Evolutionary conservation across 495 filamentous ascomycete genomes (phyloP).

Genomic region (Tuber umbilicatum): DNA sequence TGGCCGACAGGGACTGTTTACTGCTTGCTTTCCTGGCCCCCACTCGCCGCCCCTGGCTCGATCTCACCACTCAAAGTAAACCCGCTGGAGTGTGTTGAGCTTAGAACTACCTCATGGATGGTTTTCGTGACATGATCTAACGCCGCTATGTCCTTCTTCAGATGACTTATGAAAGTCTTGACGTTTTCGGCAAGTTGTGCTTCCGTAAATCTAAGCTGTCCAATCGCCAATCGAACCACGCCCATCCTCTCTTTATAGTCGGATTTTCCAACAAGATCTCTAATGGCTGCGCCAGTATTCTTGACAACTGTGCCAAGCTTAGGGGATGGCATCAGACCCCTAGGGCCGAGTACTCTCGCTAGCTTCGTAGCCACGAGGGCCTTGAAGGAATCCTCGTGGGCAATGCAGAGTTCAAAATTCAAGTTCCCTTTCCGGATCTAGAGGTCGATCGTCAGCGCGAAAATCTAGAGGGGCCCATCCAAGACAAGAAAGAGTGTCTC

Average conservation of each 20-base stretch:
- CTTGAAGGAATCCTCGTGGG: conserved; percentile 66
- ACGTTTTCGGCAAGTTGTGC: conserved; percentile 80
- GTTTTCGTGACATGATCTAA: conserved; percentile 68
- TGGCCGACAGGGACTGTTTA: not conserved
- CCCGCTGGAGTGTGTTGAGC: conserved; percentile 76
- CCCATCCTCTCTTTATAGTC: conserved; percentile 81
- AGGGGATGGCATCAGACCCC: conserved; percentile 80
- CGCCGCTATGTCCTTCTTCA: conserved; percentile 68
- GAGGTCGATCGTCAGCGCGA: conserved; percentile 8
- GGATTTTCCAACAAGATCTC: conserved; percentile 71
- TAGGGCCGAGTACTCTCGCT: conserved; percentile 76
- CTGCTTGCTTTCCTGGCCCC: not conserved
- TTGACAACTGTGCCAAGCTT: conserved; percentile 84
- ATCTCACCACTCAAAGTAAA: conserved; percentile 79
- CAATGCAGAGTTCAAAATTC: conserved; percentile 82
- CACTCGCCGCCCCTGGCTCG: conserved; percentile 13
- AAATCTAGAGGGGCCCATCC: not conserved
- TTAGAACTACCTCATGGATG: conserved; percentile 88
- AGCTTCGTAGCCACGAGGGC: conserved; percentile 51
- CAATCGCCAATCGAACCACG: conserved; percentile 78
- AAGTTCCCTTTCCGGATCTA: conserved; percentile 48
- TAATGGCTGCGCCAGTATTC: conserved; percentile 62
- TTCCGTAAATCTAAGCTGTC: conserved; percentile 83
- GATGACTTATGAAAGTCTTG: conserved; percentile 61
- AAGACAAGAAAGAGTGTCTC: not conserved